Evolutionary conservation across 2,329 filamentous ascomycete genomes (phyloP), one percentile per base, ranked within the genome.

Genomic region (Alternaria ventricosa): DNA sequence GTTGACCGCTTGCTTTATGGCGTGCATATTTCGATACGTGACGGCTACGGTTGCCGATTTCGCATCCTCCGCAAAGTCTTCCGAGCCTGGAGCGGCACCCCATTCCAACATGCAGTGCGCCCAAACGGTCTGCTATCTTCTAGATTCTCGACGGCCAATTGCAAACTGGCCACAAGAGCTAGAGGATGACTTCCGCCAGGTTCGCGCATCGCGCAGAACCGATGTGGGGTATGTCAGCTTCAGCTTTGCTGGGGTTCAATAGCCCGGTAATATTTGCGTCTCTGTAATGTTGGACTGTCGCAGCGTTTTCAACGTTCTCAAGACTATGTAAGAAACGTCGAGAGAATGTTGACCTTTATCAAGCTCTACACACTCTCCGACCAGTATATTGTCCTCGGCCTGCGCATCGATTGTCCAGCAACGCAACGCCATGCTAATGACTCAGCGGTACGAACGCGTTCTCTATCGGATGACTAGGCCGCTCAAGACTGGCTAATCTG

Each of bases 201-300:
- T n/a, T 43, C 10, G 44, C 49, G 33, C 65, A 55, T 60, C 46
- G 44, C 55, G 55, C 59, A 61, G 61, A 45, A 23, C 30, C 54
- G 22, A 57, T 59, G 66, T 66, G 68, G 66, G 55, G 67, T 70
- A 69, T 66, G 66, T 71, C 69, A 71, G 71, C 69, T 58, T 58
- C 49, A 27, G 23, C 18, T 36, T 36, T 20, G 56, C 23, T 57
- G 30, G 49, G 33, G 57, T 55, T 43, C 60, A 50, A 30, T 49
- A 46, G 43, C 43, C 51, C 41, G 47, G 44, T 58, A 47, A 23
- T 20, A 50, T 44, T 55, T 44, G 12, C 45, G 22, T 25, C 27
- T 25, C 22, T 44, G 55, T 53, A 47, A 28, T 22, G 36, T 30
- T 47, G 15, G 27, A n/a, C 25, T 55, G 20, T 33, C 43, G 50